Conservation (phyloP, 495 filamentous ascomycete species). For the Aspergillus indologenus region DNA sequence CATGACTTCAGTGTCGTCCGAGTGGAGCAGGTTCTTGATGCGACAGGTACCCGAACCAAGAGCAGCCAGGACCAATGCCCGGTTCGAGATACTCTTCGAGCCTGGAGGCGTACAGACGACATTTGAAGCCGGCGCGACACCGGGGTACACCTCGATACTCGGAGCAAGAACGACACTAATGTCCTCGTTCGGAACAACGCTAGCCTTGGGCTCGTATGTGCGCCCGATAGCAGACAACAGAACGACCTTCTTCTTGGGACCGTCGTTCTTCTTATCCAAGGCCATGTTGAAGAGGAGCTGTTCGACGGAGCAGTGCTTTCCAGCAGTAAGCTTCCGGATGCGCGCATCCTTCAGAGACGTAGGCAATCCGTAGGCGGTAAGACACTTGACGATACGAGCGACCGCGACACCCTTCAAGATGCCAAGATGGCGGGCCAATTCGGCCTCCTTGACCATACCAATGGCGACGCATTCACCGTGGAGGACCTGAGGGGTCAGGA, state of each 20-base stretch:
- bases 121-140: conserved; percentile 57
- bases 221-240: conserved; percentile 87
- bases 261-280: conserved; percentile 98
- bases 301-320: conserved; percentile 89
- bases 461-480: conserved; percentile 96
- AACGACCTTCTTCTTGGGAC: conserved; percentile 94
- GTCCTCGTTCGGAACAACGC: conserved; percentile 78
- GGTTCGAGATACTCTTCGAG: conserved; percentile 97
- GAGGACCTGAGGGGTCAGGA: conserved; percentile 90
- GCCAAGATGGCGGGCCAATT: conserved; percentile 85
- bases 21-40: conserved; percentile 89
- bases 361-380: conserved; percentile 88
- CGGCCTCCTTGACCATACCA: conserved; percentile 97
- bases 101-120: conserved; percentile 85
- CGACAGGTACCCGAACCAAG: conserved; percentile 84
- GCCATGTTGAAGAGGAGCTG: conserved; percentile 87
- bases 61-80: conserved; percentile 87
- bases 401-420: conserved; percentile 85
- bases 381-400: conserved; percentile 83
- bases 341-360: conserved; percentile 80
- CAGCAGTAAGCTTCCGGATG: conserved; percentile 80
- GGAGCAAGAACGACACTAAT: conserved; percentile 82
- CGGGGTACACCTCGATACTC: conserved; percentile 69
- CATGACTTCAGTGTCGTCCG: conserved; percentile 97
- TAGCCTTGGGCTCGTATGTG: conserved; percentile 82